A percentile compares a stretch with the other conserved stretches of the same genome.
phyloP scores from a whole-genome alignment of 108 stramenopile species.

The Cyclotella baltica region DNA sequence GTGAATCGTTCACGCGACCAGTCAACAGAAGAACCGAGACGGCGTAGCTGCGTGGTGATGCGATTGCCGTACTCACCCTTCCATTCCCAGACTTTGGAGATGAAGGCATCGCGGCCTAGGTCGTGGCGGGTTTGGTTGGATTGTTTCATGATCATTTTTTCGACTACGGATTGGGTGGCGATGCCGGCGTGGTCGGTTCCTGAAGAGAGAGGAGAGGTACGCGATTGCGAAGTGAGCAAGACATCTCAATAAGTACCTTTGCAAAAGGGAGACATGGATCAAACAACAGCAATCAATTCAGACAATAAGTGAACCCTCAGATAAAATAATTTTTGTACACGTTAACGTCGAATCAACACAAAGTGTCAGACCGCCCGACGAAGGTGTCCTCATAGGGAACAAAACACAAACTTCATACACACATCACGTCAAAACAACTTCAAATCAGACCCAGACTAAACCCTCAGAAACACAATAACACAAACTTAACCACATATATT shows the following conservation, averaged over 20 bases:
- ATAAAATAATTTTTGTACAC: constrained; percentile 49
- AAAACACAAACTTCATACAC: neutral
- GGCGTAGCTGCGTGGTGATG: constrained; percentile 93
- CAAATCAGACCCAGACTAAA: neutral
- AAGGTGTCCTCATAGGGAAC: constrained; percentile 49
- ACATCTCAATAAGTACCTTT: too few species aligned
- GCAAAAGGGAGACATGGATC: neutral
- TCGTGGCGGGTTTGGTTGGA: constrained; percentile 93
- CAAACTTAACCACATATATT: neutral
- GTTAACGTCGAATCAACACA: constrained; percentile 57
- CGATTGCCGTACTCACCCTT: constrained; percentile 94
- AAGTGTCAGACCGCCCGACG: constrained; percentile 55
- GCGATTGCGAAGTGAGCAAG: too few species aligned
- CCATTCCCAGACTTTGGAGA: constrained; percentile 99
- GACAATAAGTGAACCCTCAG: constrained; percentile 40
- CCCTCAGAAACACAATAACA: neutral
- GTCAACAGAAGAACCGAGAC: constrained; percentile 93
- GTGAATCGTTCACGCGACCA: constrained; percentile 98
- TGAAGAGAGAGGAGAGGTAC: constrained; percentile 3
- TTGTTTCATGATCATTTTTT: constrained; percentile 97
- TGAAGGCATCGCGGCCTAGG: constrained; percentile 95
- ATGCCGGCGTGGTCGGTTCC: constrained; percentile 99
- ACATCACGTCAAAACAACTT: neutral
- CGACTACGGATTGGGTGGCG: constrained; percentile 99
- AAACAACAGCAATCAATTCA: neutral